Percentiles rank a stretch among this genome's conserved stretches.
These are phyloP conservation scores for Fusarium setosum DNA, from an alignment of 2,329 filamentous ascomycete genomes.

Conservation along the genomic window DNA sequence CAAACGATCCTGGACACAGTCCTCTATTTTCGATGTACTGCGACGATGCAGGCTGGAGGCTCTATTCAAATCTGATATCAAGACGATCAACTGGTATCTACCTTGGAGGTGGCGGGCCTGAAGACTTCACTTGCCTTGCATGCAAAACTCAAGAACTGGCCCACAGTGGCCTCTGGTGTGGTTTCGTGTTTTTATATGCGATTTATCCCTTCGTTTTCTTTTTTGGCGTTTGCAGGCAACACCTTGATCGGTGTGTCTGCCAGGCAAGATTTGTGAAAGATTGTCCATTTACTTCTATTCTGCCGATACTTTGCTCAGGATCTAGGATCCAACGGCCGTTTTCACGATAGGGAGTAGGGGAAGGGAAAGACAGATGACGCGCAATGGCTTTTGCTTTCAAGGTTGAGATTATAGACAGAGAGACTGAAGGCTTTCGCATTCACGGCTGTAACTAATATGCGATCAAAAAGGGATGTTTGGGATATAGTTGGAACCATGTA, in stretches of 20 bases:
- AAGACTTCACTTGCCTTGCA: neutral
- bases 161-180: constrained; percentile 18
- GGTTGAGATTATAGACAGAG: constrained; percentile 52
- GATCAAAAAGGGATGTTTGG: constrained; percentile 49
- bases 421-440: constrained; percentile 44
- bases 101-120: constrained; percentile 11
- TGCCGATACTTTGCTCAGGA: constrained; percentile 40
- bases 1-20: constrained; percentile 8
- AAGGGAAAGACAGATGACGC: constrained; percentile 41
- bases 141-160: constrained; percentile 21
- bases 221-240: constrained; percentile 36
- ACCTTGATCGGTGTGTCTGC: constrained; percentile 14
- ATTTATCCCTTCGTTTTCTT: constrained; percentile 20
- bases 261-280: constrained; percentile 31
- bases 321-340: constrained; percentile 38
- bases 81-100: constrained; percentile 19
- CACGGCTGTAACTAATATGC: constrained; percentile 52
- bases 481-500: constrained; percentile 48
- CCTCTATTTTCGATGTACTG: constrained; percentile 17
- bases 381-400: constrained; percentile 45
- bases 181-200: constrained; percentile 15
- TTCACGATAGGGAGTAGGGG: constrained; percentile 37
- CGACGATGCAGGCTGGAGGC: constrained; percentile 3
- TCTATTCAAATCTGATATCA: neutral
- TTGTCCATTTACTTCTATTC: constrained; percentile 32